Percentiles rank a stretch among this genome's conserved stretches.
Conservation (phyloP, 352 stramenopile species). For the Pythium pectinolyticum region DNA sequence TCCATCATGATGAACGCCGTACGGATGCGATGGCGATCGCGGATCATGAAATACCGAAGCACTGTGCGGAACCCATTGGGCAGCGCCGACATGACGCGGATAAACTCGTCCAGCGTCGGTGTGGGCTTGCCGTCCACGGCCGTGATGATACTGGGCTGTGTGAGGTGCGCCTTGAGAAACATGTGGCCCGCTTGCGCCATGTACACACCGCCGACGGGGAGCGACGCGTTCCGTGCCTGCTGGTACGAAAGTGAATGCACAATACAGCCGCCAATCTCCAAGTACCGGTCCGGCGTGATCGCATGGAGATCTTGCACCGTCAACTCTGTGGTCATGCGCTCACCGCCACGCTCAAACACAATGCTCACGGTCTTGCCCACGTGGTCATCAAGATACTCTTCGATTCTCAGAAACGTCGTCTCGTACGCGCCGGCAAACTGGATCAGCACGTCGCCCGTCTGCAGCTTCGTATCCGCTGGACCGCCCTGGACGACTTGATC, state of each 20-base stretch:
- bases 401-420: constrained; percentile 84
- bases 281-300: constrained; percentile 80
- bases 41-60: constrained; percentile 85
- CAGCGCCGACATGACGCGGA: constrained; percentile 63
- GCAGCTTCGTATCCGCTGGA: constrained; percentile 67
- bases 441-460: constrained; percentile 87
- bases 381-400: constrained; percentile 72
- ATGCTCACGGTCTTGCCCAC: constrained; percentile 67
- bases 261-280: constrained; percentile 85
- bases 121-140: constrained; percentile 79
- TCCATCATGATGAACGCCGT: constrained; percentile 90
- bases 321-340: constrained; percentile 46
- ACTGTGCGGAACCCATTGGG: constrained; percentile 82
- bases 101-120: constrained; percentile 81
- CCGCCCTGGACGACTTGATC: constrained; percentile 85
- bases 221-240: constrained; percentile 80
- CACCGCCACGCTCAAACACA: constrained; percentile 74
- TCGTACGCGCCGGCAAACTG: constrained; percentile 69
- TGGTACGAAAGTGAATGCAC: constrained; percentile 89
- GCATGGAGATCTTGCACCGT: constrained; percentile 73
- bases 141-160: constrained; percentile 86
- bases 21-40: constrained; percentile 79
- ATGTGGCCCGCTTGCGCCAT: constrained; percentile 89
- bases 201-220: constrained; percentile 78
- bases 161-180: constrained; percentile 87